These are phyloP conservation scores for Exophiala sp. DNA, from an alignment of 2,329 filamentous ascomycete species.

Conservation along the genomic window DNA sequence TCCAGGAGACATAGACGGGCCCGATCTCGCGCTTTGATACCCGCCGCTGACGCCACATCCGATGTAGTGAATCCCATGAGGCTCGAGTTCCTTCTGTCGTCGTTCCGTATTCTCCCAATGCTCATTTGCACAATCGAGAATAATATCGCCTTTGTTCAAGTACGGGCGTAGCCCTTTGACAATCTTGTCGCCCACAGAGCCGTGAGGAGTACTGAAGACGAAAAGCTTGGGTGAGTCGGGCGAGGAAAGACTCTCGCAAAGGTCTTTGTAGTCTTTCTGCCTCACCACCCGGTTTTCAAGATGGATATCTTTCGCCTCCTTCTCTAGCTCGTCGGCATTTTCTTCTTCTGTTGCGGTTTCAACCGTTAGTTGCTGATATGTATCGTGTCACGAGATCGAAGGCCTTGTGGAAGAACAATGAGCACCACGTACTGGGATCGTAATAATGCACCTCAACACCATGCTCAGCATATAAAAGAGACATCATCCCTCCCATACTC, in stretches of 20 bases:
- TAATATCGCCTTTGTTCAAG: conserved; percentile 57
- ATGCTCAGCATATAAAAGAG: conserved; percentile 53
- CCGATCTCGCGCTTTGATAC: conserved; percentile 60
- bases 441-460: conserved; percentile 44
- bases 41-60: conserved; percentile 64
- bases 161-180: conserved; percentile 34
- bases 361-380: conserved; percentile 19
- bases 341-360: background rate
- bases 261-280: conserved; percentile 43
- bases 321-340: background rate
- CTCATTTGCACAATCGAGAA: conserved; percentile 65
- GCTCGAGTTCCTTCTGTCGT: conserved; percentile 52
- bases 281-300: conserved; percentile 32
- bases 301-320: conserved; percentile 24
- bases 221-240: conserved; percentile 45
- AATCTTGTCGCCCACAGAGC: conserved; percentile 37
- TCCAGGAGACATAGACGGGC: conserved; percentile 62
- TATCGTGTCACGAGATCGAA: conserved; percentile 32
- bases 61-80: conserved; percentile 58
- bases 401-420: background rate
- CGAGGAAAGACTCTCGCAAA: conserved; percentile 43
- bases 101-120: conserved; percentile 60
- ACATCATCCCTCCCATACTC: conserved; percentile 56
- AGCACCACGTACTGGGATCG: background rate
- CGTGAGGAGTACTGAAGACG: conserved; percentile 50